phyloP scores from a whole-genome alignment of 2,329 filamentous ascomycete species.

The Acrocalymma vagum region DNA sequence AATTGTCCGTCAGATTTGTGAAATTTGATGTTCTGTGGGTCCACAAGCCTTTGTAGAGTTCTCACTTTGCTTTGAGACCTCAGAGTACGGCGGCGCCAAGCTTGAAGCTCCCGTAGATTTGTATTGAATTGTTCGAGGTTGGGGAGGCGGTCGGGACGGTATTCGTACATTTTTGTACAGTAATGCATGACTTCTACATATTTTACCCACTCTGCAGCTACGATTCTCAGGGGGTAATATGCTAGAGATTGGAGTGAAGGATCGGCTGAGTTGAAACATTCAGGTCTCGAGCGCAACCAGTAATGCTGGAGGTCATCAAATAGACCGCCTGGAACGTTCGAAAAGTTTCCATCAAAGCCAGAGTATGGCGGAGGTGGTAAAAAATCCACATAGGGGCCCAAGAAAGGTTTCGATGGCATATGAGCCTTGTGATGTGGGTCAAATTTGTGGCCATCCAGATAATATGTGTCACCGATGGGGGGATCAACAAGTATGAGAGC shows the following conservation, averaged over 20 bases:
- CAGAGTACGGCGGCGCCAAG: slow-evolving; percentile 27
- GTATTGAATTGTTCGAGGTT: slow-evolving; percentile 21
- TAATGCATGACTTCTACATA: slow-evolving; percentile 27
- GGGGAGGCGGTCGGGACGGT: slow-evolving; percentile 14
- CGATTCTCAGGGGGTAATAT: slow-evolving; percentile 23
- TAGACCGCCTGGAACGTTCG: slow-evolving; percentile 11
- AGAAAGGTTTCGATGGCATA: slow-evolving; percentile 4
- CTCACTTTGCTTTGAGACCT: slow-evolving; percentile 18
- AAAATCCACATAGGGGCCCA: slow-evolving; percentile 24
- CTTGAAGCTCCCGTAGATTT: slow-evolving; percentile 22
- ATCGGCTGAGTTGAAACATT: slow-evolving; percentile 13
- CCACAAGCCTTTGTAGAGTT: slow-evolving; percentile 9
- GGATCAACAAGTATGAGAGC: slow-evolving; percentile 19
- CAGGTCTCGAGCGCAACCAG: slow-evolving; percentile 12
- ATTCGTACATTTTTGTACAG: slow-evolving; percentile 25
- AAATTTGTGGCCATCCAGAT: slow-evolving; percentile 1
- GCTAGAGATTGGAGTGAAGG: slow-evolving; percentile 17
- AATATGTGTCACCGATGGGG: slow-evolving; percentile 9
- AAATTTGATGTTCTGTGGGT: too few relatives aligned
- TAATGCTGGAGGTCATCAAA: slow-evolving; percentile 23
- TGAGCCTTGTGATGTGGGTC: background rate
- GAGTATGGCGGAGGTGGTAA: slow-evolving; percentile 7
- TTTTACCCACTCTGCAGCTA: slow-evolving; percentile 27
- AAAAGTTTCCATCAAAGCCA: background rate
- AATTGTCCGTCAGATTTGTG: too few relatives aligned